phyloP scores from a whole-genome alignment of 176 grass and related monocot genomes.

The Areca catechu region DNA sequence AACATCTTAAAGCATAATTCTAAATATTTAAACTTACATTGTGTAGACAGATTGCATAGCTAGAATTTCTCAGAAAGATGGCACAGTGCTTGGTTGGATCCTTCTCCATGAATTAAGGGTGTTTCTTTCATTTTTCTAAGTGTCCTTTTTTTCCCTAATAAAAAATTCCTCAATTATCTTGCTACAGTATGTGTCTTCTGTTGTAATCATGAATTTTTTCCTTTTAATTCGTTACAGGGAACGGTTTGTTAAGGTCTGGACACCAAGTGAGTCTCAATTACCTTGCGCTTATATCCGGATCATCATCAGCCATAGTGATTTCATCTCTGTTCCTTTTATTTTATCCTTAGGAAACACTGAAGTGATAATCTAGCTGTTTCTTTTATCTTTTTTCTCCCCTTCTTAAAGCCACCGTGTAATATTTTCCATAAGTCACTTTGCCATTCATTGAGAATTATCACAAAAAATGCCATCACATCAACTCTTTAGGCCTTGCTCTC shows the following conservation, averaged over 20 bases:
- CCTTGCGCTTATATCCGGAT: not conserved
- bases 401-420: too few species aligned
- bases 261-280: slow-evolving; percentile 26
- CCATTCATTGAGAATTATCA: too few species aligned
- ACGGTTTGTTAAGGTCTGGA: slow-evolving; percentile 37
- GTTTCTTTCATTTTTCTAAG: not conserved
- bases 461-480: too few species aligned
- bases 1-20: slow-evolving; percentile 13
- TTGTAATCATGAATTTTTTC: too few species aligned
- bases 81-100: slow-evolving; percentile 60
- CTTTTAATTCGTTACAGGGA: slow-evolving; percentile 23
- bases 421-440: too few species aligned
- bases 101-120: slow-evolving; percentile 81
- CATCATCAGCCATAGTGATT: not conserved
- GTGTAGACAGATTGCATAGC: slow-evolving; percentile 98
- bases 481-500: too few species aligned
- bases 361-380: too few species aligned
- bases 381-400: too few species aligned
- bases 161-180: too few species aligned
- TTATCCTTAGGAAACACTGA: slow-evolving; percentile 4
- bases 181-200: too few species aligned
- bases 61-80: slow-evolving; percentile 73
- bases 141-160: too few species aligned
- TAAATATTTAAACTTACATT: slow-evolving; percentile 26
- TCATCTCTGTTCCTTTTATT: slow-evolving; percentile 1